A percentile compares a stretch with the other conserved stretches of the same genome.
These are phyloP conservation scores for Corymbia citriodora DNA, from an alignment of 441 rosid genomes.

Conservation along the genomic window DNA sequence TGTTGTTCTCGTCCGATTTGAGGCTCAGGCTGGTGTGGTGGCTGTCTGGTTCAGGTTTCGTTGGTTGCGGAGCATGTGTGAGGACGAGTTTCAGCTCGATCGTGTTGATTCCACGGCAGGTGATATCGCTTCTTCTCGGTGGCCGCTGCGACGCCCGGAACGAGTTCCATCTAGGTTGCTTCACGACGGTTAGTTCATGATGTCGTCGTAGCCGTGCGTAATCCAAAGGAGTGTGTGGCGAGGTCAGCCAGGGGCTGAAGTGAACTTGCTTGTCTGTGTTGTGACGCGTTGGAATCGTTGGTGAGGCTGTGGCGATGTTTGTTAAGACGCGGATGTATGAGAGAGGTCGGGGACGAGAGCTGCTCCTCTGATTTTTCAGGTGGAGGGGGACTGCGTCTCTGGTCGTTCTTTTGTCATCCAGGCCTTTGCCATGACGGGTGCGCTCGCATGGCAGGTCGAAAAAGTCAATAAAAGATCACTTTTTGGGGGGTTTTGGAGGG, in stretches of 20 bases:
- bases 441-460: constrained; percentile 99
- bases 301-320: neutral
- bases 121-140: neutral
- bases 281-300: neutral
- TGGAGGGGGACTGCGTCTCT: constrained; percentile 20
- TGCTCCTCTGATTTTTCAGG: neutral
- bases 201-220: neutral
- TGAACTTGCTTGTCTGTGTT: neutral
- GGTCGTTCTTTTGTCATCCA: constrained; percentile 39
- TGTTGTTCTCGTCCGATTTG: neutral
- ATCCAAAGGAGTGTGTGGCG: neutral
- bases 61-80: neutral
- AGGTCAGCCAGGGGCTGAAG: neutral
- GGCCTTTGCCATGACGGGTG: constrained; percentile 99
- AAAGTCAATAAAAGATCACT: constrained; percentile 27
- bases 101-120: neutral
- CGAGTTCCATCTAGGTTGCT: neutral
- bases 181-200: neutral
- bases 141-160: neutral
- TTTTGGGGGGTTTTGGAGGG: constrained; percentile 43
- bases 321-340: neutral
- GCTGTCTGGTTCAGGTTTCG: neutral
- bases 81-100: neutral
- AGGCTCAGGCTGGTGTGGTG: neutral
- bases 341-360: constrained; percentile 19